A percentile compares a stretch with the other conserved stretches of the same genome.
These are phyloP conservation scores for Tuber magnatum DNA, from an alignment of 495 filamentous ascomycete genomes.

Conservation along the genomic window DNA sequence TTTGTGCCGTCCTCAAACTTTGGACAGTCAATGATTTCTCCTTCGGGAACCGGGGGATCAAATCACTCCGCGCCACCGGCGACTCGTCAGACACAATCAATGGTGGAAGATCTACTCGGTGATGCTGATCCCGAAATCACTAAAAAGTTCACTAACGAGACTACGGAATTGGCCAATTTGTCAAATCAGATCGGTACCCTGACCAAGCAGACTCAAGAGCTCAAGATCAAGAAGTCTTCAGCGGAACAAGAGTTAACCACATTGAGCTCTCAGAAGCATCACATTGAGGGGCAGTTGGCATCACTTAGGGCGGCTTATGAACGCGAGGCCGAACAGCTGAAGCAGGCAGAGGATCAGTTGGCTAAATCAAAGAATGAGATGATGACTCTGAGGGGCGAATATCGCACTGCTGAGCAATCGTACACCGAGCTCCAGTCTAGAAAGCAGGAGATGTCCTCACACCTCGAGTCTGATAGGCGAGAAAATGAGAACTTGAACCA, in stretches of 20 bases:
- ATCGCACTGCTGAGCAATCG: conserved; percentile 69
- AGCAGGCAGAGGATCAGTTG: conserved; percentile 74
- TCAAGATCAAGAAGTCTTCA: conserved; percentile 68
- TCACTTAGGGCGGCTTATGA: conserved; percentile 84
- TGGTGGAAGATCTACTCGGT: conserved; percentile 82
- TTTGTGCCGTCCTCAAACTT: conserved; percentile 88
- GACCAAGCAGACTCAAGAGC: conserved; percentile 85
- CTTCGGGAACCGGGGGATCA: conserved; percentile 71
- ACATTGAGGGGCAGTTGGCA: conserved; percentile 78
- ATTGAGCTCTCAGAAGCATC: conserved; percentile 73
- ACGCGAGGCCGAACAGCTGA: conserved; percentile 80
- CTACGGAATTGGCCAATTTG: conserved; percentile 87
- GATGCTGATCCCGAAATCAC: conserved; percentile 85
- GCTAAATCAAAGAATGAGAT: conserved; percentile 67
- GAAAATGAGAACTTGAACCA: conserved; percentile 84
- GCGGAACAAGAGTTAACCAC: conserved; percentile 74
- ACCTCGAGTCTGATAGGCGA: conserved; percentile 75
- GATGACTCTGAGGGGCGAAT: conserved; percentile 71
- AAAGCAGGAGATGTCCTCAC: conserved; percentile 64
- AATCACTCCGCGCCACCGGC: conserved; percentile 46
- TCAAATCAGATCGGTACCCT: conserved; percentile 89
- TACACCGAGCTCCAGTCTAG: conserved; percentile 80
- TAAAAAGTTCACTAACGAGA: conserved; percentile 79
- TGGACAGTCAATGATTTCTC: conserved; percentile 65
- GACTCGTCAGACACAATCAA: conserved; percentile 46